Evolutionary conservation across 2,329 filamentous ascomycete species (phyloP), one percentile per base, ranked within the genome.

Genomic region (Cladophialophora bantiana): DNA sequence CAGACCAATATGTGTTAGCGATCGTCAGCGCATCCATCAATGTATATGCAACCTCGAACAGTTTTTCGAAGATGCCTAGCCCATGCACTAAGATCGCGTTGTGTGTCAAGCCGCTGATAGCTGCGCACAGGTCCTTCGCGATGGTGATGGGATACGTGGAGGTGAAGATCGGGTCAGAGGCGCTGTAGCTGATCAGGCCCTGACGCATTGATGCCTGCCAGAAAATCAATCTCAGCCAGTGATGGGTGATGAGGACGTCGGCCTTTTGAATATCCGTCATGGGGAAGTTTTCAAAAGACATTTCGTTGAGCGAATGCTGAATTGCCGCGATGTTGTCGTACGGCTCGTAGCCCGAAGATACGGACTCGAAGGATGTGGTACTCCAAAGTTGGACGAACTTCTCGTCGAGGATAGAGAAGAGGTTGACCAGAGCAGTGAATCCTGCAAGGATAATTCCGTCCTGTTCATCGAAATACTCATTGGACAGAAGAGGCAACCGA

Each of bases 141-240:
- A 90, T 84, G 59, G 87, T 84, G 31, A 88, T 81, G 2, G 88
- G 85, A 70, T 89, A 90, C 50, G 85, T 83, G 70, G 89, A 90
- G 0, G 86, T 84, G 71, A 89, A 83, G 63, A 86, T 85, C 67
- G 83, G 84, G 69, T 90, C 85, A 1, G 82, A 76, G 0, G 88
- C 82, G 4, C 82, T 82, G 63, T 84, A 88, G 32, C 86, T 89
- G 31, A 91, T 81, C 15, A 88, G 84, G 4, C 87, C 86, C 70
- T 90, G 88, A 26, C 86, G 85, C 73, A 90, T 89, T 2, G 88
- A 88, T 1, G 89, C 84, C 72, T 90, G 89, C 89, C 89, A 91
- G 35, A 90, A 85, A 77, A 90, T 89, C 0, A 89, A 85, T n/a
- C 87, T 82, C 2, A 91, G 81, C 89, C 89, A 91, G 73, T 90